Conservation (phyloP, 1,139 yeast genomes). For the Nakaseomyces bracarensis region DNA sequence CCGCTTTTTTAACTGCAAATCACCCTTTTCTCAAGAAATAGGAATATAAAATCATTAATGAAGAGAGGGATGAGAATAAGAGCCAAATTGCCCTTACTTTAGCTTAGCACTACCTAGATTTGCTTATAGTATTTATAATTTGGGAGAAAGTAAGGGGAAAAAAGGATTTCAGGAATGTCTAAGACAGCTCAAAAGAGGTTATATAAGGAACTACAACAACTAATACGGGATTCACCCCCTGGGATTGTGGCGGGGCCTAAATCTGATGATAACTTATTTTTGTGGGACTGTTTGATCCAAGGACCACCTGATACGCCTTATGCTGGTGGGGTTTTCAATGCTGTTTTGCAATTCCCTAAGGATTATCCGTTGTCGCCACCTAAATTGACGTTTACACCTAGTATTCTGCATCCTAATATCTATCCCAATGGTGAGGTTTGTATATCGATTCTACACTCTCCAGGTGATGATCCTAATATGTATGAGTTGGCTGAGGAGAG, state of each 20-base stretch:
- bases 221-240: slow-evolving; percentile 80
- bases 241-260: slow-evolving; percentile 93
- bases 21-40: too few relatives aligned
- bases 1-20: too few relatives aligned
- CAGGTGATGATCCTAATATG: slow-evolving; percentile 95
- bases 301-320: slow-evolving; percentile 94
- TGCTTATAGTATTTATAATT: too few relatives aligned
- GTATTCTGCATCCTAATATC: slow-evolving; percentile 85
- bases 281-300: slow-evolving; percentile 85
- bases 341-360: slow-evolving; percentile 68
- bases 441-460: slow-evolving; percentile 87
- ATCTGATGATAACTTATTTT: slow-evolving; percentile 68
- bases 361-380: slow-evolving; percentile 96
- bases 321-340: slow-evolving; percentile 90
- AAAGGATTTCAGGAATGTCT: slow-evolving; percentile 19
- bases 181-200: slow-evolving; percentile 78
- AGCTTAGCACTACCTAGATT: too few relatives aligned
- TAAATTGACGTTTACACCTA: slow-evolving; percentile 68
- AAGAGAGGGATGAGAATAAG: too few relatives aligned
- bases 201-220: slow-evolving; percentile 80
- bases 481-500: slow-evolving; percentile 93
- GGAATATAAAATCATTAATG: too few relatives aligned
- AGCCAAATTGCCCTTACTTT: too few relatives aligned
- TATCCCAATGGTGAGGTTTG: slow-evolving; percentile 94
- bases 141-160: too few relatives aligned